Base-by-base conservation (phyloP, 768 basidiomycete species). In the Boletus rufocinnamomeus region DNA sequence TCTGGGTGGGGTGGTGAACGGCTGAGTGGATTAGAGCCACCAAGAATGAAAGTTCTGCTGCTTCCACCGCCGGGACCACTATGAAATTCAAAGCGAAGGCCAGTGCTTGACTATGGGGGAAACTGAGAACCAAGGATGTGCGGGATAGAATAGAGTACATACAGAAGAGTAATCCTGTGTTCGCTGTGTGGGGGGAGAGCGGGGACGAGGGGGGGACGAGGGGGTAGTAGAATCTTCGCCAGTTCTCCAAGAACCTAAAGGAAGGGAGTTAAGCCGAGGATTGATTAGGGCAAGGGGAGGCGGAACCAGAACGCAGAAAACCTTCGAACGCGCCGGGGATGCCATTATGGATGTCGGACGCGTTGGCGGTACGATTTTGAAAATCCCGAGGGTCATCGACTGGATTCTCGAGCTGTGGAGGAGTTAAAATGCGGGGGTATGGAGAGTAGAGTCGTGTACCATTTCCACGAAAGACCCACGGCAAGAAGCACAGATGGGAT, bases 401-500 rank as follows among this genome's bases (percentile, higher is more conserved):
- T 25, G 85, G 77, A 70, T 89, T 82, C 70, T 93, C 91, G 68
- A 93, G 84, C 91, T 93, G 70, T 23, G 25, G 50, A 52, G 40
- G 38, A 25, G 59, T 67, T 27, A 62, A 53, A 34, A 30, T 11
- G 14, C 4, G 43, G 7, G 2, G 47, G 43, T 0, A 17, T 8
- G 27, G 23, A 6, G 9, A 35, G 21, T 2, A 16, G 25, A 13
- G 43, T 16, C 0, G 46, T 9, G 37, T 1, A 66, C 93, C 80
- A 82, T 88, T 73, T 95, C 93, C 3, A 95, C 88, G 66, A 96
- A 96, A 21, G 84, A 80, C 7, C 92, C 81, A 63, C 82, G 80
- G 74, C 93, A 96, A 25, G 86, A 88, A 50, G 92, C 85, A 71
- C 93, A 96, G 45, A 86, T 82, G 14, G 91, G 89, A 75, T 93